Percentiles rank a stretch among this genome's conserved stretches.
Conservation (phyloP, 2,329 filamentous ascomycete species). For the Cercospora zeina region DNA sequence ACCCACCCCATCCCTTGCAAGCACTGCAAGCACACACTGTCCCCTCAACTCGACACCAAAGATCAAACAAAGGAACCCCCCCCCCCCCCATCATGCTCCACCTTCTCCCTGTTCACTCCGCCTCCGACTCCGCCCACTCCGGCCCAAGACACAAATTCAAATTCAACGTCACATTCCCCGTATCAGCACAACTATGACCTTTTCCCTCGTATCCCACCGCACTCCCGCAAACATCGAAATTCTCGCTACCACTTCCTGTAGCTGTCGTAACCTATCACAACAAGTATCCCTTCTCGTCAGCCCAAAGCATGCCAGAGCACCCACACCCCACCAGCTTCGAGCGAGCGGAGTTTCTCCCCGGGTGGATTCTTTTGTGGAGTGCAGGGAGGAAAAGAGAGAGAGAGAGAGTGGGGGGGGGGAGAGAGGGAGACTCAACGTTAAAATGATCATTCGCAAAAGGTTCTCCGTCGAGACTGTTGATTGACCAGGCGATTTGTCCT, state of each 20-base stretch:
- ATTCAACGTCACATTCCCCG: constrained; percentile 24
- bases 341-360: no score
- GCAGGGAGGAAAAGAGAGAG: no score
- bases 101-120: not conserved
- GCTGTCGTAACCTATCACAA: constrained; percentile 11
- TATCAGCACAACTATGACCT: constrained; percentile 30
- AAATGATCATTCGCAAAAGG: constrained; percentile 16
- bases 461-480: constrained; percentile 18
- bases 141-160: constrained; percentile 28
- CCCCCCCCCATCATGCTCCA: not conserved
- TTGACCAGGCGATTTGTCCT: constrained; percentile 19
- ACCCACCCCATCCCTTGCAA: not conserved
- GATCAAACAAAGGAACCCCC: no score
- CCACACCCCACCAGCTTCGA: no score
- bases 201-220: constrained; percentile 21
- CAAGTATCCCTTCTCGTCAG: not conserved
- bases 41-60: no score
- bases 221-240: constrained; percentile 20
- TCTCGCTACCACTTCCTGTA: not conserved
- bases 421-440: constrained; percentile 10
- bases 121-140: not conserved
- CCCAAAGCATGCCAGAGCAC: no score
- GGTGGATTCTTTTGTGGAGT: no score
- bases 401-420: no score
- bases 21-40: not conserved